phyloP scores from a whole-genome alignment of 768 basidiomycete species.

The Termitomyces sp. region DNA sequence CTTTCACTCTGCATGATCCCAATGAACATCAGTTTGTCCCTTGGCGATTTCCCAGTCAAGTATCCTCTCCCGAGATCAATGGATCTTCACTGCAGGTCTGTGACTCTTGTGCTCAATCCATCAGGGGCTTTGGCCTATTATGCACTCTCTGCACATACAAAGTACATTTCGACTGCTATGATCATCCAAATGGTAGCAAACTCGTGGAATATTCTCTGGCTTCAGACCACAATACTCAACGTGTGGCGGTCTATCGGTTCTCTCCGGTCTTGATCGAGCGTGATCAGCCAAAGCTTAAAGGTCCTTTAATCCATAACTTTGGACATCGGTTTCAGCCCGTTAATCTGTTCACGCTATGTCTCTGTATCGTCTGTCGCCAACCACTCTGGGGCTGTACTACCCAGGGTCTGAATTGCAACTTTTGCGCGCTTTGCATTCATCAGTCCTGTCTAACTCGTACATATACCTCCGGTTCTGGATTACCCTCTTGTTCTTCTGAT shows the following conservation, averaged over 20 bases:
- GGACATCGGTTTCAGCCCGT: constrained; percentile 50
- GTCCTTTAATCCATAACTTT: constrained; percentile 18
- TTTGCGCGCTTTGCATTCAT: constrained; percentile 61
- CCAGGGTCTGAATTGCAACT: constrained; percentile 60
- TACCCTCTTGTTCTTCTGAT: constrained; percentile 34
- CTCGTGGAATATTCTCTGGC: constrained; percentile 45
- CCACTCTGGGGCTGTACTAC: constrained; percentile 69
- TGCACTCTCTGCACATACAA: constrained; percentile 67
- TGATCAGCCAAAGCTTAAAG: constrained; percentile 10
- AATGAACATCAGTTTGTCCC: constrained; percentile 62
- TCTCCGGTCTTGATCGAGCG: constrained; percentile 38
- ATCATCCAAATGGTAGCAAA: constrained; percentile 58
- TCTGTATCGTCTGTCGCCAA: constrained; percentile 59
- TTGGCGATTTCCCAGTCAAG: constrained; percentile 45
- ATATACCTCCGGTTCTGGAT: constrained; percentile 12
- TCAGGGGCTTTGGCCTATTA: constrained; percentile 65
- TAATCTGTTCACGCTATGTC: constrained; percentile 69
- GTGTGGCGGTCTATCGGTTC: constrained; percentile 58
- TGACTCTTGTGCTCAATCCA: constrained; percentile 43
- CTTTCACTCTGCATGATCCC: constrained; percentile 11
- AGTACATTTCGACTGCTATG: constrained; percentile 78
- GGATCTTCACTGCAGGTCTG: constrained; percentile 41
- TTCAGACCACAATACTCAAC: constrained; percentile 41
- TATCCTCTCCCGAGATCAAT: constrained; percentile 20
- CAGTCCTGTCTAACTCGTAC: constrained; percentile 33